phyloP scores from a whole-genome alignment of 495 filamentous ascomycete genomes.

The Immersiella caudata region DNA sequence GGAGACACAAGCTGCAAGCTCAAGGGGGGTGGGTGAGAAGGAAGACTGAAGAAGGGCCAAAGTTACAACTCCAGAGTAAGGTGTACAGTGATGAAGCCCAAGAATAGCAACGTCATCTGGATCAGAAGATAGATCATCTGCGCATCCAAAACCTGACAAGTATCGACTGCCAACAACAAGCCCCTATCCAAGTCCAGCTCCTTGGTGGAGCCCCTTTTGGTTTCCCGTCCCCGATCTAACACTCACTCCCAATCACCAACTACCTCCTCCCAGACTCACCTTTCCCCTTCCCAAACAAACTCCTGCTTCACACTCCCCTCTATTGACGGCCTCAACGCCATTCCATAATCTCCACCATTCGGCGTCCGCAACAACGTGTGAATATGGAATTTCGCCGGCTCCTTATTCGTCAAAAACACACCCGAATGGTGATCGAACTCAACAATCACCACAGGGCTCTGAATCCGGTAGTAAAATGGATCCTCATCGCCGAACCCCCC shows the following conservation, averaged over 20 bases:
- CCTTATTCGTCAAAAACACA: slow-evolving; percentile 71
- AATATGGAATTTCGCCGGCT: slow-evolving; percentile 76
- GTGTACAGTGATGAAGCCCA: too few species aligned
- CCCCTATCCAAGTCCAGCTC: neutral
- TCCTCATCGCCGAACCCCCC: slow-evolving; percentile 66
- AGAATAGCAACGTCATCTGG: too few species aligned
- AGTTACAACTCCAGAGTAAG: slow-evolving; percentile 1
- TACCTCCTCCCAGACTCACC: neutral
- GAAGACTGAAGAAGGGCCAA: too few species aligned
- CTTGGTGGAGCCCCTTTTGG: too few species aligned
- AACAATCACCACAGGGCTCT: slow-evolving; percentile 69
- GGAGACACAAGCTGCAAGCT: too few species aligned
- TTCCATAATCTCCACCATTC: slow-evolving; percentile 75
- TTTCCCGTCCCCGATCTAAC: too few species aligned
- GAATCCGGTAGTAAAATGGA: slow-evolving; percentile 75
- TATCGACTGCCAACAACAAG: neutral
- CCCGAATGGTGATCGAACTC: slow-evolving; percentile 84
- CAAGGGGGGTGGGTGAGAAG: too few species aligned
- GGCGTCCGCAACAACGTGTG: slow-evolving; percentile 72
- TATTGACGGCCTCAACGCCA: slow-evolving; percentile 42
- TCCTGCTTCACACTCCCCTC: slow-evolving; percentile 38
- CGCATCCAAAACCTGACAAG: neutral
- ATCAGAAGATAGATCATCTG: too few species aligned
- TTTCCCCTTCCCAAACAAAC: slow-evolving; percentile 32
- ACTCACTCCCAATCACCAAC: neutral